Percentiles rank a stretch among this genome's conserved stretches.
Conservation (phyloP, 2,329 filamentous ascomycete genomes). For the Alternaria rosae region DNA sequence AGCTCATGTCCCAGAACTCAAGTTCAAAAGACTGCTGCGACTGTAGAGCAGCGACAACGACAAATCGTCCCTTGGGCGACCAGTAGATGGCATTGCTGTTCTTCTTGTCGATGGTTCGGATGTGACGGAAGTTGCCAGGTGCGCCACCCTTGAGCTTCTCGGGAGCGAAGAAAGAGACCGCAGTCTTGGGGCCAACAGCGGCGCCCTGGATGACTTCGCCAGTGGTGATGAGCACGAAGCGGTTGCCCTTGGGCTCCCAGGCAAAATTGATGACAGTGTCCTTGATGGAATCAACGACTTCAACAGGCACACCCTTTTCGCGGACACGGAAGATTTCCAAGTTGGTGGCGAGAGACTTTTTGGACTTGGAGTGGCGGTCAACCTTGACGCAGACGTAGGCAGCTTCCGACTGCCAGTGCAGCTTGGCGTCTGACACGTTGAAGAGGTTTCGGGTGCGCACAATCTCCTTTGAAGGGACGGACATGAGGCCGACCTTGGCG, state of each 20-base stretch:
- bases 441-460: constrained; percentile 95
- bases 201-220: constrained; percentile 80
- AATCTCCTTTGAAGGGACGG: constrained; percentile 91
- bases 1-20: constrained; percentile 97
- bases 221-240: constrained; percentile 96
- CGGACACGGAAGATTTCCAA: constrained; percentile 97
- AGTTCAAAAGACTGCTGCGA: constrained; percentile 94
- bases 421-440: constrained; percentile 95
- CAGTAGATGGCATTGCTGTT: constrained; percentile 99
- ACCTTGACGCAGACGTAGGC: constrained; percentile 98
- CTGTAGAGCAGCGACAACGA: constrained; percentile 90
- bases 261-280: constrained; percentile 99
- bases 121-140: constrained; percentile 93
- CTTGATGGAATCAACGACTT: constrained; percentile 97
- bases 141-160: constrained; percentile 87
- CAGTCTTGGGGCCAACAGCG: constrained; percentile 89
- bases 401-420: constrained; percentile 97
- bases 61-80: constrained; percentile 94
- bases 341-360: constrained; percentile 96
- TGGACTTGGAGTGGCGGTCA: constrained; percentile 97
- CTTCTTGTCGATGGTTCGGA: constrained; percentile 97
- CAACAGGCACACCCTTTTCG: constrained; percentile 97
- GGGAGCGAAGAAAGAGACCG: constrained; percentile 94
- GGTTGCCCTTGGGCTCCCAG: constrained; percentile 97
- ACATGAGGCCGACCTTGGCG: constrained; percentile 96